phyloP scores from a whole-genome alignment of 805 yeast genomes.

The Yarrowia sp. region DNA sequence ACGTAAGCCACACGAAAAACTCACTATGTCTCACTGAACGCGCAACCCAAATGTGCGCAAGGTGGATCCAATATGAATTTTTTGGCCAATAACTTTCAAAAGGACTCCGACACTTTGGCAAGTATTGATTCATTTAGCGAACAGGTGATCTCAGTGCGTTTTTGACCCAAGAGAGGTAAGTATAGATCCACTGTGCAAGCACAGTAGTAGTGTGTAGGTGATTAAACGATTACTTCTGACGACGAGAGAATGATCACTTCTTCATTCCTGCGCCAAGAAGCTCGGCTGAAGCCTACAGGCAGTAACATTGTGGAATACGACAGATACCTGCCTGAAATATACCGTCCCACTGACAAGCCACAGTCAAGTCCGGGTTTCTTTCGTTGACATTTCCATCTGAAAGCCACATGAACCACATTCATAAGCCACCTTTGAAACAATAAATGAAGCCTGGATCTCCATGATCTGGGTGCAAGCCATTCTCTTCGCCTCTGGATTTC shows the following conservation, averaged over 20 bases:
- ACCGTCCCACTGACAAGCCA: slow-evolving; percentile 1
- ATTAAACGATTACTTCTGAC: too few species aligned
- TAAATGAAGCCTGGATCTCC: background rate
- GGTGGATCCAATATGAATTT: background rate
- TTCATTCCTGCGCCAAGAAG: too few species aligned
- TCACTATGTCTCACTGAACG: background rate
- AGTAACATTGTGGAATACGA: background rate
- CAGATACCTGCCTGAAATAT: background rate
- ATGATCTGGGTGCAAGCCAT: background rate
- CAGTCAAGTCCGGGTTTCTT: background rate
- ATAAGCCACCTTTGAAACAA: slow-evolving; percentile 3
- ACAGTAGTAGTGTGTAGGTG: too few species aligned
- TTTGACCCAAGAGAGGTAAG: too few species aligned
- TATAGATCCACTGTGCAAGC: too few species aligned
- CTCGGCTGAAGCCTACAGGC: background rate
- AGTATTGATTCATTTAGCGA: too few species aligned
- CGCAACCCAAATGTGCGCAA: background rate
- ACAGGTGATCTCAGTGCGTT: too few species aligned
- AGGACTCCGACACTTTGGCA: too few species aligned
- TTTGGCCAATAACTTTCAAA: too few species aligned
- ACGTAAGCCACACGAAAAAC: slow-evolving; percentile 10
- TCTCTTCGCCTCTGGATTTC: background rate
- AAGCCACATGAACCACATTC: slow-evolving; percentile 1
- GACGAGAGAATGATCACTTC: too few species aligned
- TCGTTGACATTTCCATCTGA: background rate